A percentile compares a stretch with the other conserved stretches of the same genome.
Conservation (phyloP, 2,329 filamentous ascomycete species). For the Albophoma yamanashiensis region DNA sequence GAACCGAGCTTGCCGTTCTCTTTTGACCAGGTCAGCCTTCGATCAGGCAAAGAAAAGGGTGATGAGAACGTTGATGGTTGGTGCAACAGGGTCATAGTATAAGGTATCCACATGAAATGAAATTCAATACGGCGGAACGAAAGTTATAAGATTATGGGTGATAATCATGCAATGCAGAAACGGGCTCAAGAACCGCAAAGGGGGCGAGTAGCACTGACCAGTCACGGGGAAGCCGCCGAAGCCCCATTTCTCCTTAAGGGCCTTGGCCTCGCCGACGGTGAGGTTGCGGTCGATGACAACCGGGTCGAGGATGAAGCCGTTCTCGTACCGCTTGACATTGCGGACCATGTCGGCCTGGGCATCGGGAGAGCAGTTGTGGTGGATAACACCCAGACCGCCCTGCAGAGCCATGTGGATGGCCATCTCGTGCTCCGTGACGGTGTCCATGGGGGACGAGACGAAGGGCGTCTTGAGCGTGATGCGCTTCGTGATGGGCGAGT, state of each 20-base stretch:
- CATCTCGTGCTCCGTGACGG: conserved; percentile 98
- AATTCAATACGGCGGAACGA: conserved; percentile 98
- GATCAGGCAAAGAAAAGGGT: conserved; percentile 4
- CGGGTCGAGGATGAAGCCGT: conserved; percentile 95
- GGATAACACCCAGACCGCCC: conserved; percentile 85
- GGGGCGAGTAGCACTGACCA: conserved; percentile 52
- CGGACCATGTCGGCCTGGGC: conserved; percentile 97
- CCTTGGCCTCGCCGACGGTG: conserved; percentile 83
- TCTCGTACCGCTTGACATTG: conserved; percentile 98
- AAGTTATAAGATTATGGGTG: conserved; percentile 83
- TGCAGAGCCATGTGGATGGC: conserved; percentile 93
- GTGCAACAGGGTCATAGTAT: conserved; percentile 19
- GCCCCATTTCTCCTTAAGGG: conserved; percentile 94
- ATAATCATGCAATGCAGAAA: conserved; percentile 58
- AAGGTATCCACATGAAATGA: conserved; percentile 65
- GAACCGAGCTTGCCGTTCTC: conserved; percentile 88
- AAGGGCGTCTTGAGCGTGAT: conserved; percentile 95
- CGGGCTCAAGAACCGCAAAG: conserved; percentile 3
- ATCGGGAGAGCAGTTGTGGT: conserved; percentile 98
- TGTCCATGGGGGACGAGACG: conserved; percentile 98
- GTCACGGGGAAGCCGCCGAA: conserved; percentile 98
- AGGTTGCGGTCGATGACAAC: conserved; percentile 81
- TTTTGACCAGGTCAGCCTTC: conserved; percentile 26
- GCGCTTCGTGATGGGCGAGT: conserved; percentile 88
- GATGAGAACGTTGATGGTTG: conserved; percentile 7